Base-by-base conservation (phyloP, 73 alveolate genomes). In the Urostyla sp. region DNA sequence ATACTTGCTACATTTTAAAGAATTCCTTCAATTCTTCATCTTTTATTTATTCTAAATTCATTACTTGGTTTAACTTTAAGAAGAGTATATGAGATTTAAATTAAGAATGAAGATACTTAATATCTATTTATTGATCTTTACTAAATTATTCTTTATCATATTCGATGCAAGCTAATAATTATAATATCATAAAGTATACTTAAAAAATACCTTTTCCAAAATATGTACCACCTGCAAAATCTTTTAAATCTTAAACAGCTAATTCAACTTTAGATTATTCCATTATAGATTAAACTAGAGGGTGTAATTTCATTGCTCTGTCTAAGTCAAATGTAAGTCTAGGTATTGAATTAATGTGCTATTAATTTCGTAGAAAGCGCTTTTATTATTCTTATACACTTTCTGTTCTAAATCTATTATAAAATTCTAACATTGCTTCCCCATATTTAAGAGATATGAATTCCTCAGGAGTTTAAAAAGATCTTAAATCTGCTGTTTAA, bases 241-340 rank as follows among this genome's bases (percentile, higher is more conserved):
- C 85, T 30, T 28, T 73, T 24, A 73, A 27, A 73, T 73, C 85
- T 53, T 73, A 54, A 15, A 73, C 75, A 23, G 58, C 53, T 5
- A 73, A 40, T 51, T 46, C 53, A 15, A 73, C 32, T 23, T 54
- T 48, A 21, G 53, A 13, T 15, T 30, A 53, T 18, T 54, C 67
- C 6, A 73, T 31, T 20, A 73, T 40, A 8, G 50, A 3, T 34
- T 34, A 52, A 4, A 73, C 74, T n/a, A 26, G 37, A 2, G 67
- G 74, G 20, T 51, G 85, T 15, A 48, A 2, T 31, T 49, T 49
- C 27, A 16, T 16, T 0, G 31, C 23, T 18, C 74, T 51, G 34
- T 54, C 74, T n/a, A 73, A 30, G 18, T 73, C 85, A 53, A 73
- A 73, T n/a, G 61, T 63, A 40, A 63, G 44, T 40, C 44, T 63